Base-by-base conservation (phyloP, 108 stramenopile species). In the Ochromonas danica region DNA sequence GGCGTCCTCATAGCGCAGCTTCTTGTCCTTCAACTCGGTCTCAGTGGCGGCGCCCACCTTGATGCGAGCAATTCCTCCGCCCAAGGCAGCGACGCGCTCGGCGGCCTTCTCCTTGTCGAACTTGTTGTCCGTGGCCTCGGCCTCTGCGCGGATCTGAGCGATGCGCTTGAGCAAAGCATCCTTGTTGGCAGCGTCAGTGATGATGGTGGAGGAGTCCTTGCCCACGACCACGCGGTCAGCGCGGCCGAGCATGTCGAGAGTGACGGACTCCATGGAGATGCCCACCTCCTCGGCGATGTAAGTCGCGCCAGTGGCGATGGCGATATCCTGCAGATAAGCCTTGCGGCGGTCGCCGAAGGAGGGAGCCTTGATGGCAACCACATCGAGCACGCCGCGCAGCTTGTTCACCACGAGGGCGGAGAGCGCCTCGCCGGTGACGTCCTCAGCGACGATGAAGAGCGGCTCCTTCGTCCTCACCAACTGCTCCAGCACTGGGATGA, bases 1-100 rank as follows among this genome's bases (percentile, higher is more conserved):
- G 42, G 96, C 96, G 89, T 95, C 96, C 78, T 95, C 96, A 84
- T 95, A 95, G 42, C 96, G 90, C 36, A 97, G 92, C 88, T 96
- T 95, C 91, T 97, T 97, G 84, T 97, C 96, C 92, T 95, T 97
- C 60, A 97, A 84, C 83, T 97, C 96, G 14, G 96, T 97, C 88
- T 97, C 96, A 28, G 96, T 97, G 27, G 96, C 96, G 17, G 96
- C 96, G 45, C 96, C 96, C 42, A 97, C 93, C 92, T 97, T 97
- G 85, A 97, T 97, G 31, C 95, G 88, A 42, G 95, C 95, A 81
- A 95, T 95, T 43, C 96, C 96, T 40, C 96, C 96, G 0, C 96
- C 96, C 30, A 97, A 90, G 17, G 96, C 91, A 36, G 96, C 95
- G 61, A 97, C 91, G 42, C 96, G 93, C 78, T 97, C 94, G 40